A percentile compares a stretch with the other conserved stretches of the same genome.
These are phyloP conservation scores for Penicillium diatomitis DNA, from an alignment of 495 filamentous ascomycete species.

Conservation along the genomic window DNA sequence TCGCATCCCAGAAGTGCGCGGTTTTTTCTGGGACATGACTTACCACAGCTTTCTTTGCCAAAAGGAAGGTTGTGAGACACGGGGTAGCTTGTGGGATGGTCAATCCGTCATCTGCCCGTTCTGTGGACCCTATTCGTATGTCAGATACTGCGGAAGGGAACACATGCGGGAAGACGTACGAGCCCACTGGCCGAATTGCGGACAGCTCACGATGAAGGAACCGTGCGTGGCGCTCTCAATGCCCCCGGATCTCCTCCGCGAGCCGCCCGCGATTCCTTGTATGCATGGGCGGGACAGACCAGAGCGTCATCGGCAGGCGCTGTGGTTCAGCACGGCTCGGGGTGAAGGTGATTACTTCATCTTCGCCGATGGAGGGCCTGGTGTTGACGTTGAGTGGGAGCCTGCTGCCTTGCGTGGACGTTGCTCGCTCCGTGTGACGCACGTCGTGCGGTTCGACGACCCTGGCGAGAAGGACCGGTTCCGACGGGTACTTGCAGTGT, in stretches of 20 bases:
- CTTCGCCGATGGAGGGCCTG: constrained; percentile 23
- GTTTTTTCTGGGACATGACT: constrained; percentile 18
- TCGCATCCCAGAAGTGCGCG: background rate
- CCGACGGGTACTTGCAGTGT: constrained; percentile 26
- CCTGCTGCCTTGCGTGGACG: constrained; percentile 2
- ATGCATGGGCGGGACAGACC: constrained; percentile 21
- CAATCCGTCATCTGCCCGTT: constrained; percentile 28
- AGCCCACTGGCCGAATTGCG: constrained; percentile 27
- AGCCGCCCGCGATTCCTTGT: constrained; percentile 21
- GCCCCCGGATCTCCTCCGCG: constrained; percentile 5
- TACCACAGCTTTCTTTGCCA: constrained; percentile 20
- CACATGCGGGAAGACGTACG: constrained; percentile 28
- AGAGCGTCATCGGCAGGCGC: constrained; percentile 29
- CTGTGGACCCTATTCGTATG: constrained; percentile 34
- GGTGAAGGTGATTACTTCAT: constrained; percentile 31
- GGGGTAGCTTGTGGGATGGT: constrained; percentile 44
- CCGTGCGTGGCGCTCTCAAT: constrained; percentile 12
- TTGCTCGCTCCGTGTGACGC: constrained; percentile 17
- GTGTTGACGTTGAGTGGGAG: constrained; percentile 4
- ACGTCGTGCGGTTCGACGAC: constrained; percentile 14
- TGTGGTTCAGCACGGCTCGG: constrained; percentile 18
- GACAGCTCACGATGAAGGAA: constrained; percentile 7
- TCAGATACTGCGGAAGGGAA: constrained; percentile 33
- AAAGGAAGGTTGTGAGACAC: constrained; percentile 23
- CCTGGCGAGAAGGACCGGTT: constrained; percentile 26